Percentiles rank a stretch among this genome's conserved stretches.
These are phyloP conservation scores for Geranium brycei DNA, from an alignment of 345 rosid genomes.

Conservation along the genomic window DNA sequence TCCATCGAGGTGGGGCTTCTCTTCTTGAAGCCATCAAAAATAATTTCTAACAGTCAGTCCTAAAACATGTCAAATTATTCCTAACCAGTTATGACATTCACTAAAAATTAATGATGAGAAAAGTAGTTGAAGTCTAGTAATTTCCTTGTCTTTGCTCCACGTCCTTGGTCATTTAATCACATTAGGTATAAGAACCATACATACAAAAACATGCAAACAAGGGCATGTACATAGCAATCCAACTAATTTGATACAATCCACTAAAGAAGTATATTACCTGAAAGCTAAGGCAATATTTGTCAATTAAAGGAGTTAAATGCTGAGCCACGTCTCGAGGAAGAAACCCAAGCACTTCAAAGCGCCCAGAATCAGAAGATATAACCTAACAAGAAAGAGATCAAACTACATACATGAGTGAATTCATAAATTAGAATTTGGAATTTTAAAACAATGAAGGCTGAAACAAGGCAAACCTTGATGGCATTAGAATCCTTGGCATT, in stretches of 20 bases:
- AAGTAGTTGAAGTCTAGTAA: no score
- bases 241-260: neutral
- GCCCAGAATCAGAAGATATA: slow-evolving; percentile 32
- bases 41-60: no score
- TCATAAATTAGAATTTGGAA: neutral
- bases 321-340: slow-evolving; percentile 65
- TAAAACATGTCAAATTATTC: no score
- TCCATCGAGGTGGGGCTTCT: no score
- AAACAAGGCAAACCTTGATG: slow-evolving; percentile 40
- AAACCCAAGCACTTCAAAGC: slow-evolving; percentile 55
- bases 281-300: slow-evolving; percentile 36
- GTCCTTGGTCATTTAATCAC: no score
- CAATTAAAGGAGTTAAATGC: slow-evolving; percentile 58
- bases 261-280: slow-evolving; percentile 38
- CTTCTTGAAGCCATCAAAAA: no score
- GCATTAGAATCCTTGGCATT: slow-evolving; percentile 67
- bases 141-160: no score
- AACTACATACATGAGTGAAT: no score
- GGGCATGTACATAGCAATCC: neutral
- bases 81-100: no score
- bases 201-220: no score
- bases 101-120: no score
- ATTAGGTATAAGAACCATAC: no score
- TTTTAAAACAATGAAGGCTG: slow-evolving; percentile 1
- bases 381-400: slow-evolving; percentile 33